A percentile compares a stretch with the other conserved stretches of the same genome.
Conservation (phyloP, 352 stramenopile species). For the Pythium guiyangense region DNA sequence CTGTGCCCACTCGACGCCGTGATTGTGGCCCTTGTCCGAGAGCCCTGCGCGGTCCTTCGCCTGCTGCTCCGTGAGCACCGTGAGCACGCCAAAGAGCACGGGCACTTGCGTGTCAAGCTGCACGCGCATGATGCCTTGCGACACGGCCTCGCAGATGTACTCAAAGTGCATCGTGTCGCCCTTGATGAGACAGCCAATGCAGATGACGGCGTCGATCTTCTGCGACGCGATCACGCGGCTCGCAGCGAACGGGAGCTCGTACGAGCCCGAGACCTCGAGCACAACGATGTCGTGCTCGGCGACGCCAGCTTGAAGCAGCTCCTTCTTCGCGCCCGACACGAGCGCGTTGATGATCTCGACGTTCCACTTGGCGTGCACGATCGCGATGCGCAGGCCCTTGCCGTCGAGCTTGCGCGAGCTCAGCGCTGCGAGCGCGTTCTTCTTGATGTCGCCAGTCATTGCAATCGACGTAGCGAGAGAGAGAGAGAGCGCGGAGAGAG, state of each 20-base stretch:
- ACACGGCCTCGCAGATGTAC: conserved; percentile 97
- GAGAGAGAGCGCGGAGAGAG: too few relatives aligned
- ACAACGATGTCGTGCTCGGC: conserved; percentile 62
- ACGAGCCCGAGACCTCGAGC: conserved; percentile 91
- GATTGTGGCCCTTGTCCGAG: conserved; percentile 88
- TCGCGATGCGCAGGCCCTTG: conserved; percentile 66
- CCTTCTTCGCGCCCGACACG: conserved; percentile 48
- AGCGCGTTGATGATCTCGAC: conserved; percentile 74
- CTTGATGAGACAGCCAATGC: conserved; percentile 93
- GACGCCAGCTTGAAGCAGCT: conserved; percentile 63
- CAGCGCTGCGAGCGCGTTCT: conserved; percentile 62
- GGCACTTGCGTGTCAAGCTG: conserved; percentile 87
- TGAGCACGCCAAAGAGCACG: conserved; percentile 93
- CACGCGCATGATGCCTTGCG: conserved; percentile 96
- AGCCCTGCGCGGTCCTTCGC: conserved; percentile 89
- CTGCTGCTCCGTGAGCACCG: conserved; percentile 95
- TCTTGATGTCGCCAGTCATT: conserved; percentile 65
- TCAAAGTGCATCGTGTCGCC: conserved; percentile 99
- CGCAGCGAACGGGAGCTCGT: conserved; percentile 95
- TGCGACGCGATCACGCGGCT: conserved; percentile 86
- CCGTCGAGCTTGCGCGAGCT: conserved; percentile 80
- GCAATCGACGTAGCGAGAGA: not conserved
- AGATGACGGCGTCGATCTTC: conserved; percentile 96
- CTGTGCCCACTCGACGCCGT: conserved; percentile 95
- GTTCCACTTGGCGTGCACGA: conserved; percentile 87